A percentile compares a stretch with the other conserved stretches of the same genome.
Evolutionary conservation across 257 asterid genomes (phyloP).

Genomic region (Solanum bulbocastanum): DNA sequence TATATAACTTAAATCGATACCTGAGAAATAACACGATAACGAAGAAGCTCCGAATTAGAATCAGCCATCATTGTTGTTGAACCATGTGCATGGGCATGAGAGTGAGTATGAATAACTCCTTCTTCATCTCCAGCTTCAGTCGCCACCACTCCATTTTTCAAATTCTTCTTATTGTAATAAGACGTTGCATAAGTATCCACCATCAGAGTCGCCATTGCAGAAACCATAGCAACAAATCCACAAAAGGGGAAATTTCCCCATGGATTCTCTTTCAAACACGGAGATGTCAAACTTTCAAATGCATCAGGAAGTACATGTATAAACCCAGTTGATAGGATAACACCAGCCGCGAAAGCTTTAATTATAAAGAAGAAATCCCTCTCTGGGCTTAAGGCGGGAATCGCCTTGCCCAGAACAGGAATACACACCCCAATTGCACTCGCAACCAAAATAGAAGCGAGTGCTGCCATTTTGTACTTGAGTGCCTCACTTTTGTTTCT

Average conservation of each 20-base stretch:
- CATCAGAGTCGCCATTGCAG: constrained; percentile 10
- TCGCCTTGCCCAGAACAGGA: neutral
- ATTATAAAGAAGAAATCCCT: constrained; percentile 10
- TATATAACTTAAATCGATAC: neutral
- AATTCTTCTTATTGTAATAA: neutral
- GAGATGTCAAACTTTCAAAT: constrained; percentile 2
- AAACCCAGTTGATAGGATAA: constrained; percentile 13
- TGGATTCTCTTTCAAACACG: constrained; percentile 2
- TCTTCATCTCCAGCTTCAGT: neutral
- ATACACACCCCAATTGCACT: constrained; percentile 17
- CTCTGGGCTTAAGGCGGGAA: constrained; percentile 8
- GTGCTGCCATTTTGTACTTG: constrained; percentile 11
- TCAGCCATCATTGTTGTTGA: neutral
- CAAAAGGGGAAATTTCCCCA: constrained; percentile 17
- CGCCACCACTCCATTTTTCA: neutral
- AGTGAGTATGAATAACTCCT: neutral
- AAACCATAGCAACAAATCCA: constrained; percentile 15
- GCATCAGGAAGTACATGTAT: constrained; percentile 18
- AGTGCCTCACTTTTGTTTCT: neutral
- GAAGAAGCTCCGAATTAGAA: neutral
- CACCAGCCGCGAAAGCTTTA: constrained; percentile 19
- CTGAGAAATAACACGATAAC: constrained; percentile 7
- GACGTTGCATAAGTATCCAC: constrained; percentile 12
- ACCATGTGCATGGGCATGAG: constrained; percentile 17
- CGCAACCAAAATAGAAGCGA: constrained; percentile 9